Evolutionary conservation across 78 protist species (phyloP).

Genomic region (Dictyostelium discoideum): DNA sequence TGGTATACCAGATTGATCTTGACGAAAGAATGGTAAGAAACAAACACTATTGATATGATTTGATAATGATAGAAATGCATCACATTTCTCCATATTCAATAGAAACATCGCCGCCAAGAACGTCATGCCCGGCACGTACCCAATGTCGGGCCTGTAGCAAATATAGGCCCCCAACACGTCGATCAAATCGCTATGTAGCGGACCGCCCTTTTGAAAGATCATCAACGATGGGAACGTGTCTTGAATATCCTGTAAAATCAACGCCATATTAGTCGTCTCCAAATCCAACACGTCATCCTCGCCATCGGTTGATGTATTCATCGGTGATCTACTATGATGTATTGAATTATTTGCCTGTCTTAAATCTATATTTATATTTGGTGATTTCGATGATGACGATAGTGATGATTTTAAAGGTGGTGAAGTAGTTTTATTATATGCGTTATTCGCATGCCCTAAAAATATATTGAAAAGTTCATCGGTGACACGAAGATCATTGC

Average conservation of each 20-base stretch:
- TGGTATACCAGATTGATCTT: constrained; percentile 78
- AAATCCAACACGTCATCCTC: constrained; percentile 60
- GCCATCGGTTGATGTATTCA: not conserved
- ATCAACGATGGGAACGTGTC: constrained; percentile 61
- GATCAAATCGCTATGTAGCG: constrained; percentile 56
- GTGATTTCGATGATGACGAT: not conserved
- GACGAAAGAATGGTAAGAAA: constrained; percentile 84
- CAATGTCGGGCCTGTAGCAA: constrained; percentile 94
- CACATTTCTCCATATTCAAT: constrained; percentile 85
- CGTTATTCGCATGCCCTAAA: constrained; percentile 77
- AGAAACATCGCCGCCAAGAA: constrained; percentile 94
- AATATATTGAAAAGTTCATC: constrained; percentile 73
- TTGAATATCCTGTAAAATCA: constrained; percentile 76
- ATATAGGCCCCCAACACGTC: constrained; percentile 88
- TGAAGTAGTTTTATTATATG: constrained; percentile 44
- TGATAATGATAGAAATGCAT: constrained; percentile 89
- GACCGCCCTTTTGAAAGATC: constrained; percentile 81
- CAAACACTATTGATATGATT: constrained; percentile 86
- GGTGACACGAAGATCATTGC: constrained; percentile 78
- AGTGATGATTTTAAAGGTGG: not conserved
- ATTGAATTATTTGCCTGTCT: constrained; percentile 4
- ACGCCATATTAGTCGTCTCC: constrained; percentile 51
- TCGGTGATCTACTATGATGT: not conserved
- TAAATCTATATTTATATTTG: constrained; percentile 6
- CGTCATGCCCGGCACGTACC: constrained; percentile 96